Base-by-base conservation (phyloP, 805 yeast species). In the Saccharomycopsis sp. region DNA sequence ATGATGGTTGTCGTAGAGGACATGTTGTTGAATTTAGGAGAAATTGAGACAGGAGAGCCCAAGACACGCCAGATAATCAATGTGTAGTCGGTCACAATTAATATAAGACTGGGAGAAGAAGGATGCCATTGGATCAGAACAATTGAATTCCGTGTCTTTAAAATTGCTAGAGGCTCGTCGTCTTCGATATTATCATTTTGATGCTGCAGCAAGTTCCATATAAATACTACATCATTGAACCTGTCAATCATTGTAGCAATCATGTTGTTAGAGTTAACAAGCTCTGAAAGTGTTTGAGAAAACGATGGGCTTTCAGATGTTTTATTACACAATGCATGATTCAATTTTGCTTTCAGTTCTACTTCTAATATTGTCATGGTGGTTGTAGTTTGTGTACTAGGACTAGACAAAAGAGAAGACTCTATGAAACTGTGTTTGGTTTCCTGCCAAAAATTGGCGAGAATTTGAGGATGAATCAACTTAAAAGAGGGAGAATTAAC, bases 81-180 rank as follows among this genome's bases (percentile, higher is more conserved):
- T 17, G 34, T 20, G 17, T n/a, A 15, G 29, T 42, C 29, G 2
- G 59, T 59, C 14, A 56, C 55, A 1, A 59, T 41, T 35, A 59
- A 25, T 24, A 59, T 44, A 23, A 53, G 25, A 12, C 42, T 51
- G 14, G 55, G 53, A 20, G 47, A 51, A 20, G 34, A 22, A 3
- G 59, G 59, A 51, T 59, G 59, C 62, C 62, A 59, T 42, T 44
- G 19, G 19, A 20, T 3, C n/a, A 56, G 24, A 19, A 52, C 52
- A 15, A 44, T 23, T 19, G 53, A 42, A 19, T 25, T 23, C 9
- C 25, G 12, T 5, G 22, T 15, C 12, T 58, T 49, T 12, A 14
- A 23, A 14, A 38, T 38, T 3, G 41, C 55, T 8, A 41, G 15
- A 8, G 41, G 23, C 54, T 29, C 17, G 14, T 22, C 42, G 3